These are phyloP conservation scores for Scytalidium lignicola DNA, from an alignment of 2,329 filamentous ascomycete species.

Conservation along the genomic window DNA sequence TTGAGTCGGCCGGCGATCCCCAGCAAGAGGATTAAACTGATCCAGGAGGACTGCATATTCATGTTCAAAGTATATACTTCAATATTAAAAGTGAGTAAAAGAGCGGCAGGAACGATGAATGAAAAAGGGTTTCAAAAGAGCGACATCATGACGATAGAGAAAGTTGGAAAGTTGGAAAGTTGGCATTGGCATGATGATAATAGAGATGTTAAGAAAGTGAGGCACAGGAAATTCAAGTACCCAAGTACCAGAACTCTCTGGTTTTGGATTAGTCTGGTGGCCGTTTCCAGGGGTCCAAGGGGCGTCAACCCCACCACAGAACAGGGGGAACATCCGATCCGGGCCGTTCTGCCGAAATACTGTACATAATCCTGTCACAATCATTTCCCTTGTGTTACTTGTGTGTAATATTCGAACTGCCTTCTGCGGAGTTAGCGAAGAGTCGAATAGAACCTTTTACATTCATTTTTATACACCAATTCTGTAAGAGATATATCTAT, in stretches of 20 bases:
- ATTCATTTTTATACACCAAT: too few relatives aligned
- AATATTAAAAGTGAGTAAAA: conserved; percentile 7
- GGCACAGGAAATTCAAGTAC: conserved; percentile 3
- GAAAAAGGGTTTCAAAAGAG: conserved; percentile 2
- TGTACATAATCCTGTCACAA: too few relatives aligned
- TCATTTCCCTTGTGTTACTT: too few relatives aligned
- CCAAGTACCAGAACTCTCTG: not conserved
- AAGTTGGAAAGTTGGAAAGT: conserved; percentile 11
- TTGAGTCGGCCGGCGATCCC: conserved; percentile 6
- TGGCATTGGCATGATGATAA: conserved; percentile 12
- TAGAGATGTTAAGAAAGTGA: conserved; percentile 11
- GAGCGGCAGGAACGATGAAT: conserved; percentile 3
- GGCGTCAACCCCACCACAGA: not conserved
- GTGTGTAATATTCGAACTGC: too few relatives aligned
- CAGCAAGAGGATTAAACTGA: conserved; percentile 7
- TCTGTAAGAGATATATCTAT: too few relatives aligned
- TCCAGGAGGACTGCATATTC: not conserved
- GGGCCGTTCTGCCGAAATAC: too few relatives aligned
- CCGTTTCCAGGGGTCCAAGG: not conserved
- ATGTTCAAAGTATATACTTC: conserved; percentile 2
- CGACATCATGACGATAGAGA: conserved; percentile 8
- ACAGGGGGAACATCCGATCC: too few relatives aligned
- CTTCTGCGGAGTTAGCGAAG: too few relatives aligned
- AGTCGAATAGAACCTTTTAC: too few relatives aligned
- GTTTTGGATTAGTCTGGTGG: not conserved